Base-by-base conservation (phyloP, 768 basidiomycete genomes). In the Macrolepiota fuliginosa region DNA sequence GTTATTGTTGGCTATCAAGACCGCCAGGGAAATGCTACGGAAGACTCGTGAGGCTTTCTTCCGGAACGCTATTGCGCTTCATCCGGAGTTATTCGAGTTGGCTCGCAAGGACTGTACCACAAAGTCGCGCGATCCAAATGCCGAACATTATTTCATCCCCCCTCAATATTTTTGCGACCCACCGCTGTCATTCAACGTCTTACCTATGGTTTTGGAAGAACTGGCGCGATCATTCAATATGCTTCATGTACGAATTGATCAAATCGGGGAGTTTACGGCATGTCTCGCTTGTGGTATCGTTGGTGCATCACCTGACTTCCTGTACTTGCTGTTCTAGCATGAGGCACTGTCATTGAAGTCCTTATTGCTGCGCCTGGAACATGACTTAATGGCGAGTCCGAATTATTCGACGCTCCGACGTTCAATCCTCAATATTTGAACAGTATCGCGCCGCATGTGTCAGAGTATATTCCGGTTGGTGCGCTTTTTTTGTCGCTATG, bases 381-480 rank as follows among this genome's bases (percentile, higher is more conserved):
- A 25, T n/a, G 52, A 60, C 53, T 52, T 60, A 11, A 35, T 29
- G 29, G 58, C 53, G 22, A 42, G 22, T n/a, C n/a, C n/a, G n/a
- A n/a, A n/a, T n/a, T n/a, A n/a, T n/a, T n/a, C n/a, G n/a, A n/a
- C n/a, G n/a, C n/a, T n/a, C n/a, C 0, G 24, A 4, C n/a, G n/a
- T n/a, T 39, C 5, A 42, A 42, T 15, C 1, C 58, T 39, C 2
- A 42, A 25, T 29, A 17, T 17, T 12, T 17, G 10, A 27, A 19
- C 13, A 60, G 58, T 60, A 60, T 36, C 58, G 58, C 22, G 58
- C 51, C 1, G 53, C 58, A 12, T 60, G 58, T 13, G 58, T 50
- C 25, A 36, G 27, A 35, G 39, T 24, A 7, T 54, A 60, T 25
- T 42, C 39, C 12, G n/a, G 58, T 45, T 45, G 19, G 51, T 32